phyloP scores from a whole-genome alignment of 306 rosid genomes.

The Morella rubra region DNA sequence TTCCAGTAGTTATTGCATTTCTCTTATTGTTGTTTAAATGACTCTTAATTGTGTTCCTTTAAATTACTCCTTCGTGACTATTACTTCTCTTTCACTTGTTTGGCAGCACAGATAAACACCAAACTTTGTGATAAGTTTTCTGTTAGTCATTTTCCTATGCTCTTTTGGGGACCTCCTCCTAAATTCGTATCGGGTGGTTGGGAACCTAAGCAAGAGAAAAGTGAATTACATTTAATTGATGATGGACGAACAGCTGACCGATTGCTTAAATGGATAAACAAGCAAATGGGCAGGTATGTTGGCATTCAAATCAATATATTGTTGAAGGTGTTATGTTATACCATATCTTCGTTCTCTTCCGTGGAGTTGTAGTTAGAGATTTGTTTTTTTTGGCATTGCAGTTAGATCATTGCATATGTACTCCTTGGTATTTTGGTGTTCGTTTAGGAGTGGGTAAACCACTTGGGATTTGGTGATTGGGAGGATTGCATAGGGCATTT shows the following conservation, averaged over 20 bases:
- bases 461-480: not conserved
- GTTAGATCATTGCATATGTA: not conserved
- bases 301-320: slow-evolving; percentile 26
- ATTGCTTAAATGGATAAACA: slow-evolving; percentile 86
- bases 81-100: slow-evolving; percentile 47
- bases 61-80: slow-evolving; percentile 39
- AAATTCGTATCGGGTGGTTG: slow-evolving; percentile 73
- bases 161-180: slow-evolving; percentile 87
- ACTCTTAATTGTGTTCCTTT: not conserved
- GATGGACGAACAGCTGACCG: slow-evolving; percentile 75
- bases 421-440: not conserved
- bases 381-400: not conserved
- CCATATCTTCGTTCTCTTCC: not conserved
- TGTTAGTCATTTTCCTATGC: slow-evolving; percentile 91
- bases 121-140: slow-evolving; percentile 94
- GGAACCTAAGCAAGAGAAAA: slow-evolving; percentile 74
- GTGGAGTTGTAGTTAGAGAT: not conserved
- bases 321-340: slow-evolving; percentile 11
- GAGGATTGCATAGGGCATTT: not conserved
- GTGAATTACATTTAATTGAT: slow-evolving; percentile 56
- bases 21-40: not conserved
- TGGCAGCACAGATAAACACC: slow-evolving; percentile 96
- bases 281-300: slow-evolving; percentile 77
- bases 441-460: too few species aligned
- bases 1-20: not conserved